Evolutionary conservation across 2,329 filamentous ascomycete species (phyloP).

Genomic region (Scytalidium sp.): DNA sequence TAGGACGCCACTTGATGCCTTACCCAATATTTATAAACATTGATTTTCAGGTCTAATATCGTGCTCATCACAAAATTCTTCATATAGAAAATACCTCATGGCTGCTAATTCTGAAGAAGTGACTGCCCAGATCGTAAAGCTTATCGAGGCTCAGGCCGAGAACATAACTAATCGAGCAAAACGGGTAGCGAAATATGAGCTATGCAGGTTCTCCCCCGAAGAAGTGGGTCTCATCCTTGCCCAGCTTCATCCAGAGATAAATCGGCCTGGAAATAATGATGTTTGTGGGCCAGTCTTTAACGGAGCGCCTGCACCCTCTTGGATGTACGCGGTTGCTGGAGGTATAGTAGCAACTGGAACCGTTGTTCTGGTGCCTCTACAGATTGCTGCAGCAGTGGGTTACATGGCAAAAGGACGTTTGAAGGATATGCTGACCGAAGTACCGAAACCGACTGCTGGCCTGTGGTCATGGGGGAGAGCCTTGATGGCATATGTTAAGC

Average conservation of each 20-base stretch:
- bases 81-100: not conserved
- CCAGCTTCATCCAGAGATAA: not conserved
- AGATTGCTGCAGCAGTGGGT: not conserved
- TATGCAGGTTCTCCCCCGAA: not conserved
- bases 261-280: not conserved
- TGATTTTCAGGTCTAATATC: not conserved
- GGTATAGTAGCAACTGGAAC: not conserved
- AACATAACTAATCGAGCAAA: not conserved
- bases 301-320: not conserved
- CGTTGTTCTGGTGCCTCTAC: not conserved
- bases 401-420: not conserved
- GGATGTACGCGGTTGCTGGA: not conserved
- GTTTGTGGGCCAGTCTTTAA: not conserved
- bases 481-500: not conserved
- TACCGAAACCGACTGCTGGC: not conserved
- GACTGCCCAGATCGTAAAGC: not conserved
- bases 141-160: not conserved
- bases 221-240: not conserved
- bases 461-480: not conserved
- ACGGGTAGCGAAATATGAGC: not conserved
- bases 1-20: not conserved
- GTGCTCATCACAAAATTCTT: not conserved
- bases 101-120: not conserved
- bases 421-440: not conserved
- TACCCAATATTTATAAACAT: not conserved